A percentile compares a stretch with the other conserved stretches of the same genome.
phyloP scores from a whole-genome alignment of 2,329 filamentous ascomycete species.

The Xenoacremonium recifei region DNA sequence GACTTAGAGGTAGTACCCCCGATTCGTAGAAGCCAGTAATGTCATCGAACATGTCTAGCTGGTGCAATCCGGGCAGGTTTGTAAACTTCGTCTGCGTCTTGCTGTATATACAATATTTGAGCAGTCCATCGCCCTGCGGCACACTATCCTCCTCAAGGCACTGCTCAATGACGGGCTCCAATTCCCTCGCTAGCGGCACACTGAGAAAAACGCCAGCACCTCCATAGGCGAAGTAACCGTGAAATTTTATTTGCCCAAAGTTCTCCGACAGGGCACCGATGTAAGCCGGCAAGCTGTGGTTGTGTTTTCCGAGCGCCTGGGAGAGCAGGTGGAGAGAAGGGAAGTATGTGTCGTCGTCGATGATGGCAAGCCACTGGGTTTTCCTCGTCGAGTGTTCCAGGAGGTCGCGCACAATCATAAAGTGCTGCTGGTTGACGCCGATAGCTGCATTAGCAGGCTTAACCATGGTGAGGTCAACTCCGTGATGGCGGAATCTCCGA shows the following conservation, averaged over 20 bases:
- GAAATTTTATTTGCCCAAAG: slow-evolving; percentile 47
- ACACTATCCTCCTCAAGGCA: slow-evolving; percentile 40
- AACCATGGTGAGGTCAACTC: slow-evolving; percentile 34
- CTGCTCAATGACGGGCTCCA: slow-evolving; percentile 45
- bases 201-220: slow-evolving; percentile 61
- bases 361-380: slow-evolving; percentile 55
- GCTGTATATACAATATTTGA: slow-evolving; percentile 56
- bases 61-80: slow-evolving; percentile 53
- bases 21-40: slow-evolving; percentile 60
- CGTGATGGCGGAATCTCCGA: slow-evolving; percentile 24
- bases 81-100: slow-evolving; percentile 55
- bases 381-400: slow-evolving; percentile 39
- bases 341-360: slow-evolving; percentile 66
- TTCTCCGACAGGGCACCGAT: slow-evolving; percentile 59
- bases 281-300: slow-evolving; percentile 50
- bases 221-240: slow-evolving; percentile 60
- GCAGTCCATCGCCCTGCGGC: slow-evolving; percentile 51
- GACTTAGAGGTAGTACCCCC: slow-evolving; percentile 50
- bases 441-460: slow-evolving; percentile 32
- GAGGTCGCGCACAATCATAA: slow-evolving; percentile 52
- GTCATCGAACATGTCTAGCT: slow-evolving; percentile 56
- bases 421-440: slow-evolving; percentile 54
- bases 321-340: slow-evolving; percentile 51
- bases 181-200: slow-evolving; percentile 46
- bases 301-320: slow-evolving; percentile 44